Base-by-base conservation (phyloP, 2,329 filamentous ascomycete species). In the Ploettnerulaceae sp. region DNA sequence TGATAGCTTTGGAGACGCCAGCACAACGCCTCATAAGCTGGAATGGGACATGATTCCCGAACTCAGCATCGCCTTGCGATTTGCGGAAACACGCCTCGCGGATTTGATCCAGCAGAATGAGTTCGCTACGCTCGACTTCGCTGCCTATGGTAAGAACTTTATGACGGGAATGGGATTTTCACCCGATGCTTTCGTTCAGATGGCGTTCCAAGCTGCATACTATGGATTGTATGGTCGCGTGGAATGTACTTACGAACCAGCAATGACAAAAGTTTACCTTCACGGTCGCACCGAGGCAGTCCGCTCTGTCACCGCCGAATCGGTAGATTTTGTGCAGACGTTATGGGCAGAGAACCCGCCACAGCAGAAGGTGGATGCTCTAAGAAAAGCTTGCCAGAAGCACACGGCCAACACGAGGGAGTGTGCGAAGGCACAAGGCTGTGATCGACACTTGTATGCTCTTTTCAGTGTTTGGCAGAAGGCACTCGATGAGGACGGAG, bases 181-280 rank as follows among this genome's bases (percentile, higher is more conserved):
- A 0, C 91, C 93, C 0, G 93, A 97, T 64, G 93, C 93, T 0
- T 98, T 95, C 64, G 87, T 98, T 15, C 93, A 98, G 67, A 97
- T 98, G 91, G 93, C 93, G 0, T 96, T 96, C 71, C 93, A 98
- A 66, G 91, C 91, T 4, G 91, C 93, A 1, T 97, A 98, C 71
- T 98, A 96, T 61, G 93, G 93, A 2, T 76, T 98, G 6, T 98
- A 97, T 59, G 93, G 93, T 3, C 82, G 89, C 4, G 81, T 95
- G 1, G 93, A 97, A 66, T 95, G 89, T 63, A 93, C 90, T 0
- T 98, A 98, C 65, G 93, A 98, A 67, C 93, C 93, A 6, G 91
- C 93, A 32, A 97, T 98, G 93, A 98, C 93, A 41, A 98, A 98
- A 67, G 73, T 85, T 49, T 98, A 81, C 69, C 79, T 94, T 50